Evolutionary conservation across 2,329 filamentous ascomycete species (phyloP).

Genomic region (Aspergillus amoenus): DNA sequence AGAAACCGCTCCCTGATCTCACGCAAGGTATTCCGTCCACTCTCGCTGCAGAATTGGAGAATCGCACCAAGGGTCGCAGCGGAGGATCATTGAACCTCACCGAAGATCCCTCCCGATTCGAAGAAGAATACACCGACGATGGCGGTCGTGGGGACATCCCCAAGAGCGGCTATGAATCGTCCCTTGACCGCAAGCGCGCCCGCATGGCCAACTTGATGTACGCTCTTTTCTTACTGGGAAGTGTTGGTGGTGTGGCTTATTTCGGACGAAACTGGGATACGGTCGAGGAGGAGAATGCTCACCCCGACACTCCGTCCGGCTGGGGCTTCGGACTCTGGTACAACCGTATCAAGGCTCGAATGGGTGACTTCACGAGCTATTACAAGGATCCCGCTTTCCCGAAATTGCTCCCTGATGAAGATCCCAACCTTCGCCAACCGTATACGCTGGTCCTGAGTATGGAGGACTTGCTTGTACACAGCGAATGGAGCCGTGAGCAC

Average conservation of each 20-base stretch:
- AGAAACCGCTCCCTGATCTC: conserved; percentile 78
- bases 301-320: conserved; percentile 74
- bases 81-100: conserved; percentile 51
- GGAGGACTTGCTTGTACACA: conserved; percentile 92
- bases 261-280: conserved; percentile 84
- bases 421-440: conserved; percentile 76
- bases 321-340: conserved; percentile 77
- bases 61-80: conserved; percentile 39
- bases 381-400: conserved; percentile 95
- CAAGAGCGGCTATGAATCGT: conserved; percentile 83
- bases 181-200: conserved; percentile 77
- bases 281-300: conserved; percentile 67
- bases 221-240: conserved; percentile 56
- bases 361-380: conserved; percentile 76
- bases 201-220: conserved; percentile 76
- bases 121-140: conserved; percentile 50
- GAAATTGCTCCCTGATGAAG: conserved; percentile 74
- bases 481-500: conserved; percentile 89
- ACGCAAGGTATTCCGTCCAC: conserved; percentile 95
- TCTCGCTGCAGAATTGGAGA: conserved; percentile 70
- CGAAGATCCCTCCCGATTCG: conserved; percentile 48
- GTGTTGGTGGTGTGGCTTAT: conserved; percentile 64
- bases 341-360: conserved; percentile 72
- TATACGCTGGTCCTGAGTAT: conserved; percentile 91
- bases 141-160: conserved; percentile 63